These are phyloP conservation scores for Xylaria sp. DNA, from an alignment of 2,329 filamentous ascomycete genomes.

Conservation along the genomic window DNA sequence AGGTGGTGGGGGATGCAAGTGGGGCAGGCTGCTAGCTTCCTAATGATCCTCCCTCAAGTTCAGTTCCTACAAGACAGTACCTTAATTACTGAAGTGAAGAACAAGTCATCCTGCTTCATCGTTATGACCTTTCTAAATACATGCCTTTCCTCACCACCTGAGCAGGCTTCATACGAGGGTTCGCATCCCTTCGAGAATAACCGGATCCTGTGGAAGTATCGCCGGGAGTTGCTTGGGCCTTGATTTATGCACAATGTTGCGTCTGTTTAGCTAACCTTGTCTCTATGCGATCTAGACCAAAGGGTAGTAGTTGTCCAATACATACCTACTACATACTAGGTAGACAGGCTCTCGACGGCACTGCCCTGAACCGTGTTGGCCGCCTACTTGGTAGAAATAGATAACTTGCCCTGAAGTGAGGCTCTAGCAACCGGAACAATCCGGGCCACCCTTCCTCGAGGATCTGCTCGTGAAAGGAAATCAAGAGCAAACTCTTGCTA, in stretches of 20 bases:
- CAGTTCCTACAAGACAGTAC: background rate
- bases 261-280: slow-evolving; percentile 5
- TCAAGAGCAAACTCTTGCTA: slow-evolving; percentile 9
- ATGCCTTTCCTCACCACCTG: background rate
- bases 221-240: background rate
- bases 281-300: background rate
- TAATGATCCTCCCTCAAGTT: background rate
- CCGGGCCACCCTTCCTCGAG: background rate
- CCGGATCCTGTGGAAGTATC: background rate
- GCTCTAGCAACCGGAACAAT: slow-evolving; percentile 10
- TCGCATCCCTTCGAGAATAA: background rate
- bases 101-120: background rate
- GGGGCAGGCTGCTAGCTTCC: background rate
- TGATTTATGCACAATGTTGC: background rate
- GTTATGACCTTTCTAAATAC: background rate
- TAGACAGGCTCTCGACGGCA: background rate
- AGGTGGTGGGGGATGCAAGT: slow-evolving; percentile 8
- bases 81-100: background rate
- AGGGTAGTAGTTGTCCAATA: background rate
- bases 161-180: background rate
- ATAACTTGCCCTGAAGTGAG: background rate
- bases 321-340: too few species aligned
- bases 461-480: background rate
- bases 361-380: background rate
- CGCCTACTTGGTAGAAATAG: background rate